Evolutionary conservation across 768 basidiomycete genomes (phyloP), one percentile per base, ranked within the genome.

Genomic region (Porpolomopsis calyptriformis): DNA sequence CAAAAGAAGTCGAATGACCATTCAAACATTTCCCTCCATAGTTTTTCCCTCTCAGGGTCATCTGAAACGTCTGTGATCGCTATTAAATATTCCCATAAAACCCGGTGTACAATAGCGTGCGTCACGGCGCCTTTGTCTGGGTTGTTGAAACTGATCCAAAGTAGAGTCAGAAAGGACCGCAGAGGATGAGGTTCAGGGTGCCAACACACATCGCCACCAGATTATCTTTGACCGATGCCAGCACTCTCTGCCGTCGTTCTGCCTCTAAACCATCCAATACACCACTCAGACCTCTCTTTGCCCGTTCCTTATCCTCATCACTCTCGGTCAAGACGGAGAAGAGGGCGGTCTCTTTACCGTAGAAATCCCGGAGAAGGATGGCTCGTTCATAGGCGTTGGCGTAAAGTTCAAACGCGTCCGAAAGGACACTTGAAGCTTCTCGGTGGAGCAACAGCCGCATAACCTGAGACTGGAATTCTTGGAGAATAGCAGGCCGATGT

Each of bases 331-430:
- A 74, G 4, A 73, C 53, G 4, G 64, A 69, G 62, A 94, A 90
- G 24, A 97, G 64, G 2, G 73, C 68, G 0, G 80, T 82, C 60
- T 97, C 92, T 60, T 85, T 87, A 11, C 92, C 92, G 53, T 91
- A 97, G 52, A 96, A 90, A 49, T 91, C 88, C 14, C 83, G 77
- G 4, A 94, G 66, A 4, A 97, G 70, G 18, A 89, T 67, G 0
- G 82, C 74, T 16, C 88, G 77, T 55, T 94, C 90, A 52, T 85
- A 86, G 1, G 87, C 79, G 42, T 90, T 89, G 5, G 83, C 75
- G 56, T 90, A 85, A 0, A 93, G 73, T 58, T 93, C 91, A 56
- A 85, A 97, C 1, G 89, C 76, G 55, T 94, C 91, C 1, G 90
- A 85, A 9, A 97, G 70, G 6, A 90, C 82, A 2, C 77, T 71